Evolutionary conservation across 2,329 filamentous ascomycete species (phyloP).

Genomic region (Aspergillus sp.): DNA sequence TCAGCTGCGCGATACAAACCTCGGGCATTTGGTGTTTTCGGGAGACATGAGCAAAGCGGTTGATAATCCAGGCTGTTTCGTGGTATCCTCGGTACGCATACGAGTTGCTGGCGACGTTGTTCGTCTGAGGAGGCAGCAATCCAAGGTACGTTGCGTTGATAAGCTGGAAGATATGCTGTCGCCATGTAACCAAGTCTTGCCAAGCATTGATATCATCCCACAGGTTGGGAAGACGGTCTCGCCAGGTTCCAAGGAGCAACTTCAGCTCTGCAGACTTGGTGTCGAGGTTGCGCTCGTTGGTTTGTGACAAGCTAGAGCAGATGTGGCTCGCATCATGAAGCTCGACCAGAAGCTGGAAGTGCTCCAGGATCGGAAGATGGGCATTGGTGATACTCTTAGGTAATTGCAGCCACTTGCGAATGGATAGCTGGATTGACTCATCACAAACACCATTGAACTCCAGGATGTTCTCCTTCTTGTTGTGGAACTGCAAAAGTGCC

Average conservation of each 20-base stretch:
- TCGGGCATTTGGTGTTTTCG: slow-evolving; percentile 95
- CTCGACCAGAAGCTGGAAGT: slow-evolving; percentile 97
- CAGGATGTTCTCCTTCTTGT: slow-evolving; percentile 73
- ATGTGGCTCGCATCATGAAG: slow-evolving; percentile 97
- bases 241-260: slow-evolving; percentile 88
- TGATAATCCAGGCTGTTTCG: slow-evolving; percentile 99
- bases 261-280: slow-evolving; percentile 95
- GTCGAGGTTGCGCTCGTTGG: slow-evolving; percentile 81
- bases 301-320: slow-evolving; percentile 83
- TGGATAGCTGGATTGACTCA: slow-evolving; percentile 94
- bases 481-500: slow-evolving; percentile 89
- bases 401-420: slow-evolving; percentile 98
- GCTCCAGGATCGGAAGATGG: slow-evolving; percentile 90
- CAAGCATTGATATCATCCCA: slow-evolving; percentile 99
- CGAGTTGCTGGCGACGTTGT: slow-evolving; percentile 83
- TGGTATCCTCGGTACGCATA: slow-evolving; percentile 97
- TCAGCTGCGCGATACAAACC: slow-evolving; percentile 95
- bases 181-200: slow-evolving; percentile 99
- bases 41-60: slow-evolving; percentile 95
- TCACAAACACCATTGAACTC: slow-evolving; percentile 92
- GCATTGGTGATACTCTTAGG: slow-evolving; percentile 90
- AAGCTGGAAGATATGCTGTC: slow-evolving; percentile 96
- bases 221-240: slow-evolving; percentile 90
- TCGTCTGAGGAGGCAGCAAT: slow-evolving; percentile 75
- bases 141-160: slow-evolving; percentile 93